Evolutionary conservation across 2,329 filamentous ascomycete genomes (phyloP).

Genomic region (Ophiostoma angusticollis): DNA sequence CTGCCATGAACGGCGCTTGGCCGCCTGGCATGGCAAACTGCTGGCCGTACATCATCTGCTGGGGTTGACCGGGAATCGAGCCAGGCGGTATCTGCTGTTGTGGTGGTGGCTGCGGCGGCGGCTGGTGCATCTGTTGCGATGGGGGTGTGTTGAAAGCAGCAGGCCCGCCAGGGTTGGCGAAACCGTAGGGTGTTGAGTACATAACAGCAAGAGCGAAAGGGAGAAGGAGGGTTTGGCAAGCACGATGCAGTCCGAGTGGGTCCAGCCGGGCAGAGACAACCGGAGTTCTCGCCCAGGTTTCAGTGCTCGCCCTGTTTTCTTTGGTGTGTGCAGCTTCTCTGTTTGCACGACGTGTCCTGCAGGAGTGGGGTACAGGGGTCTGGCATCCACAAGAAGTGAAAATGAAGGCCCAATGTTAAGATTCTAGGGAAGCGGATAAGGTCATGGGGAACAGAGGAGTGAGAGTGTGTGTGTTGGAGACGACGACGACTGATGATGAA

Average conservation of each 20-base stretch:
- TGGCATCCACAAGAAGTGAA: background rate
- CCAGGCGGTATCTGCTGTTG: slow-evolving; percentile 31
- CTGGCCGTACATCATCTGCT: slow-evolving; percentile 47
- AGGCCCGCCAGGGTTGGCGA: slow-evolving; percentile 39
- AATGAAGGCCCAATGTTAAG: background rate
- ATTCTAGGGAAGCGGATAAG: background rate
- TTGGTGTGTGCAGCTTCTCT: too few relatives aligned
- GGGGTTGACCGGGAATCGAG: slow-evolving; percentile 27
- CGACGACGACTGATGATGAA: too few relatives aligned
- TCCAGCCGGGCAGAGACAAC: background rate
- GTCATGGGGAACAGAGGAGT: background rate
- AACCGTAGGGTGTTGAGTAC: slow-evolving; percentile 44
- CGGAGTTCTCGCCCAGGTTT: too few relatives aligned
- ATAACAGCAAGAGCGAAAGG: slow-evolving; percentile 25
- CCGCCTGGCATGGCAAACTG: slow-evolving; percentile 40
- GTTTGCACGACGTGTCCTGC: background rate
- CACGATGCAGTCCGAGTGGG: background rate
- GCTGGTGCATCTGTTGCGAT: slow-evolving; percentile 26
- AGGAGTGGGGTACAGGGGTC: background rate
- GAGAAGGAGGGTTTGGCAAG: background rate
- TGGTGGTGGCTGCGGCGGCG: slow-evolving; percentile 6
- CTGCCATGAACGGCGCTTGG: slow-evolving; percentile 31
- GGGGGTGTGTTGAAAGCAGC: slow-evolving; percentile 37
- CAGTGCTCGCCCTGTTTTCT: too few relatives aligned
- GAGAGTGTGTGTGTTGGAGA: too few relatives aligned